Conservation (phyloP, 2,329 filamentous ascomycete species). For the Colletotrichum destructivum region DNA sequence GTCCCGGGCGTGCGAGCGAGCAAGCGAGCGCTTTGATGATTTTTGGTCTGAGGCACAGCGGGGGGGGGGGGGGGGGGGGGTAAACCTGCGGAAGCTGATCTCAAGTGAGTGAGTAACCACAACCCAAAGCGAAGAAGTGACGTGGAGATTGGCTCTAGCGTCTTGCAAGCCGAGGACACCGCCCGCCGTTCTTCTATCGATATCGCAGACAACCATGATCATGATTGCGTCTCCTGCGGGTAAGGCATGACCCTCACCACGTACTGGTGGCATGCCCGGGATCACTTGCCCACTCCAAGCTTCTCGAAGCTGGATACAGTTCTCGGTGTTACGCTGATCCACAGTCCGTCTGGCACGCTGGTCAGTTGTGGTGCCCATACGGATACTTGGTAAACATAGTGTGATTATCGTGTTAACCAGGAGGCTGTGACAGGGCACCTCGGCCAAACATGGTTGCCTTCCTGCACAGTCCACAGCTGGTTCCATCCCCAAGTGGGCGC, state of each 20-base stretch:
- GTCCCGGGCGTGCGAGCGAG: neutral
- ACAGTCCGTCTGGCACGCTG: neutral
- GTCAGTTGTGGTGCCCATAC: neutral
- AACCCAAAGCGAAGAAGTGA: constrained; percentile 18
- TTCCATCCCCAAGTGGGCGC: neutral
- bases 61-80: neutral
- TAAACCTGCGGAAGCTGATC: constrained; percentile 7
- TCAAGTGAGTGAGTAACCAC: neutral
- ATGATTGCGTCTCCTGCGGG: constrained; percentile 13
- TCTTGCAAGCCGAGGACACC: constrained; percentile 12
- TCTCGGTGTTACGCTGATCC: constrained; percentile 17
- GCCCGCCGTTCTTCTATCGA: constrained; percentile 27
- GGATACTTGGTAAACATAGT: too few species aligned
- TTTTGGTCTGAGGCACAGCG: constrained; percentile 7
- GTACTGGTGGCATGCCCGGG: neutral
- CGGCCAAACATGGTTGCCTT: constrained; percentile 12
- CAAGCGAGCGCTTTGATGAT: constrained; percentile 7
- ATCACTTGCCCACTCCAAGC: constrained; percentile 33
- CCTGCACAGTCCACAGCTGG: constrained; percentile 23
- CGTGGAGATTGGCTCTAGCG: constrained; percentile 28
- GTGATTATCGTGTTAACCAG: neutral
- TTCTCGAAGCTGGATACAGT: constrained; percentile 39
- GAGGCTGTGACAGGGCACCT: neutral
- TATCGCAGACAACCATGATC: constrained; percentile 13
- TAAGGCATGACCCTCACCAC: constrained; percentile 16